Conservation (phyloP, 768 basidiomycete species). For the Lactarius tabidus region DNA sequence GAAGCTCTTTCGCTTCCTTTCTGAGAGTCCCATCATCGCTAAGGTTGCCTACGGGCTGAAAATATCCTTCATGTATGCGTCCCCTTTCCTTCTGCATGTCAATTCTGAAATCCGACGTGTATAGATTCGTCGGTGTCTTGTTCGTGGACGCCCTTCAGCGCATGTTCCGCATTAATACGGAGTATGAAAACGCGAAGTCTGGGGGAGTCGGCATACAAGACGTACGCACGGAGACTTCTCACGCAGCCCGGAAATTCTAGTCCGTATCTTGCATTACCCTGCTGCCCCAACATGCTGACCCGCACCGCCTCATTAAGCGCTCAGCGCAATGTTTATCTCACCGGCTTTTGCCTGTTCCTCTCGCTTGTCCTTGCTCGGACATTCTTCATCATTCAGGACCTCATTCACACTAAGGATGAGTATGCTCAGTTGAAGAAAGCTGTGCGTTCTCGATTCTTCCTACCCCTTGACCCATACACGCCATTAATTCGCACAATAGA, state of each 20-base stretch:
- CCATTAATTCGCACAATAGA: slow-evolving; percentile 28
- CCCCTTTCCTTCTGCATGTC: neutral
- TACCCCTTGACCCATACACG: neutral
- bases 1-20: slow-evolving; percentile 65
- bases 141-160: slow-evolving; percentile 92
- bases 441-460: slow-evolving; percentile 23
- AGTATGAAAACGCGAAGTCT: slow-evolving; percentile 62
- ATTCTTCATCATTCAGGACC: slow-evolving; percentile 88
- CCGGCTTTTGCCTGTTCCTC: slow-evolving; percentile 92
- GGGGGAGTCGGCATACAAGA: slow-evolving; percentile 49
- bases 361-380: slow-evolving; percentile 91
- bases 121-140: slow-evolving; percentile 77
- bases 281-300: slow-evolving; percentile 1
- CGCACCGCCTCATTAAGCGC: slow-evolving; percentile 44
- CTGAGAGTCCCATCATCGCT: slow-evolving; percentile 64
- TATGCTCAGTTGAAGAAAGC: slow-evolving; percentile 76
- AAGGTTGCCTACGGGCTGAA: slow-evolving; percentile 90
- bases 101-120: neutral
- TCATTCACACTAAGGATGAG: slow-evolving; percentile 86
- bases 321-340: slow-evolving; percentile 89
- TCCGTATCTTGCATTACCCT: slow-evolving; percentile 36
- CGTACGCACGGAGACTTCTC: slow-evolving; percentile 77
- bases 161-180: slow-evolving; percentile 78
- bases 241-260: slow-evolving; percentile 94
- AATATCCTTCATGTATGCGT: slow-evolving; percentile 83